Percentiles rank a stretch among this genome's conserved stretches.
These are phyloP conservation scores for Podaxis pistillaris DNA, from an alignment of 768 basidiomycete species.

Conservation along the genomic window DNA sequence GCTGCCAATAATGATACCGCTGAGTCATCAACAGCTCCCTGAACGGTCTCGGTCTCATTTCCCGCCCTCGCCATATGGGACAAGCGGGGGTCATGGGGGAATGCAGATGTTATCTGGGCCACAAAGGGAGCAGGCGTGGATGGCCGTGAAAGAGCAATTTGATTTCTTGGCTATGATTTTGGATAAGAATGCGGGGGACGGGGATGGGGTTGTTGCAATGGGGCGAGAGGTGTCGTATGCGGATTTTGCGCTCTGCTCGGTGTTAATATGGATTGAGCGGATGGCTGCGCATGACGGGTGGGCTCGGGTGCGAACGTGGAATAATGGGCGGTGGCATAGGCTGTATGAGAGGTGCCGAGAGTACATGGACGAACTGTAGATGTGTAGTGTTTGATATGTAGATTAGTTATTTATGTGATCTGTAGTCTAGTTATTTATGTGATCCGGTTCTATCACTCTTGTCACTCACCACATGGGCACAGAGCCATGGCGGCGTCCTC, in stretches of 20 bases:
- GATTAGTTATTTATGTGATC: slow-evolving; percentile 7
- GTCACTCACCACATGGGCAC: neutral
- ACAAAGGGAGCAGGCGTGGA: slow-evolving; percentile 65
- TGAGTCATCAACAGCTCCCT: slow-evolving; percentile 61
- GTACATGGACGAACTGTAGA: slow-evolving; percentile 67
- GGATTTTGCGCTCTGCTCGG: slow-evolving; percentile 71
- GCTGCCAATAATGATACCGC: slow-evolving; percentile 66
- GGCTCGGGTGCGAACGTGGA: slow-evolving; percentile 67
- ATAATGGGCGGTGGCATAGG: slow-evolving; percentile 63
- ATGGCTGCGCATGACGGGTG: slow-evolving; percentile 76
- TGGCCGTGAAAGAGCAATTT: slow-evolving; percentile 63
- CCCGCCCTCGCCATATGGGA: slow-evolving; percentile 17
- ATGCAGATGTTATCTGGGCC: slow-evolving; percentile 29
- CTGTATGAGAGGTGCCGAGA: slow-evolving; percentile 60
- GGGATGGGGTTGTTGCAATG: slow-evolving; percentile 62
- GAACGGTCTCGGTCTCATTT: slow-evolving; percentile 55
- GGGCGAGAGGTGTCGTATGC: slow-evolving; percentile 69
- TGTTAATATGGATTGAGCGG: slow-evolving; percentile 72
- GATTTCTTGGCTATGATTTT: slow-evolving; percentile 60
- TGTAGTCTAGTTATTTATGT: slow-evolving; percentile 9
- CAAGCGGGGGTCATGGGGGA: slow-evolving; percentile 16
- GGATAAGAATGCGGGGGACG: slow-evolving; percentile 66
- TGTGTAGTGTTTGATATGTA: slow-evolving; percentile 4
- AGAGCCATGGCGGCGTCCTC: slow-evolving; percentile 28
- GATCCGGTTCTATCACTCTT: neutral